Evolutionary conservation across 2,329 filamentous ascomycete species (phyloP), one percentile per base, ranked within the genome.

Genomic region (Boeremia exigua): DNA sequence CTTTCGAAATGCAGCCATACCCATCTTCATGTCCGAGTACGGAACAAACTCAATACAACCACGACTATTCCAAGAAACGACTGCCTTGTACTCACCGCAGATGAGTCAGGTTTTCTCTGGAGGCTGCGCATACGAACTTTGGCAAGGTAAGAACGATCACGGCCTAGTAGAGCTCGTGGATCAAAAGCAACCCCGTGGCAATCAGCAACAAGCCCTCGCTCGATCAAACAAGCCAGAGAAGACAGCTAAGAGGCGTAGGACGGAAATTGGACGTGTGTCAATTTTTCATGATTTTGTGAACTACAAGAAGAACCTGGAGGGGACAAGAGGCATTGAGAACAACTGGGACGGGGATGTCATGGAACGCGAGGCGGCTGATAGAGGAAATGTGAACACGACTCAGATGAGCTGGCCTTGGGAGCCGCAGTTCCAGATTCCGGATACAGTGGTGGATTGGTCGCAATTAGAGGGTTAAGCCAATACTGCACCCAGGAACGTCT

Each of bases 81-180:
- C 28, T 28, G 56, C 49, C 14, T 27, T 61, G 6, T 61, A 59
- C 44, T 61, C 54, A 4, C 44, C 43, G 19, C 28, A 6, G 3
- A 59, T 59, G 48, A 57, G 44, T 23, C 43, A 49, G 9, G 38
- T 59, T 17, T 57, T 61, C 32, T 61, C 56, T n/a, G 59, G 56
- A 38, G 56, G 59, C 17, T 59, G 53, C 12, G 59, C 23, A 2
- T 61, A 61, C 32, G 53, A 54, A 28, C 57, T 59, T 19, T 59
- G 49, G 49, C 34, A 61, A 38, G 15, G 25, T 10, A 0, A 36
- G 6, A 61, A 61, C 25, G 27, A 15, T 12, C 59, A 61, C 30
- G 56, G 59, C 0, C 42, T 61, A 4, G 48, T 59, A 2, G 49
- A 61, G 14, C 17, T 58, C 14, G 10, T 53, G 4, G 9, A 42